Evolutionary conservation across 2,329 filamentous ascomycete species (phyloP).

Genomic region (Ceratocystiopsis brevicomis): DNA sequence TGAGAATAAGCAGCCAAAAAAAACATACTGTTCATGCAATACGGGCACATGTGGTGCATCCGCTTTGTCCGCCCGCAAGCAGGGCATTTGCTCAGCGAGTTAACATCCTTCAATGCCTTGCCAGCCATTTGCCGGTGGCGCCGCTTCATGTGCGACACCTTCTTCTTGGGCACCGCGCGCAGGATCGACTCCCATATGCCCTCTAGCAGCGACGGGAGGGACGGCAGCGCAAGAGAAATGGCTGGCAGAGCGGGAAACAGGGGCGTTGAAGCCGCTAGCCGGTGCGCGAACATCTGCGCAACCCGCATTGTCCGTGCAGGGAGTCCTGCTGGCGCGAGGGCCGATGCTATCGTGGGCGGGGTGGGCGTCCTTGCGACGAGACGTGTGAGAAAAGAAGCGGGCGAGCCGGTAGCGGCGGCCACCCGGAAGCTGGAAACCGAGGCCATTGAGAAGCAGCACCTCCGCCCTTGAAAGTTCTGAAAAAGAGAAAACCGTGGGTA

Average conservation of each 20-base stretch:
- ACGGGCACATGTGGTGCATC: constrained; percentile 71
- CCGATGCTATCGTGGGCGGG: too few species aligned
- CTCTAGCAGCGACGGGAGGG: constrained; percentile 40
- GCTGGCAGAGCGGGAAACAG: constrained; percentile 29
- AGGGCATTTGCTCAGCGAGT: constrained; percentile 69
- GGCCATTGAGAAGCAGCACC: too few species aligned
- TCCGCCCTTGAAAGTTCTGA: too few species aligned
- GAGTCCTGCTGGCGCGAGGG: too few species aligned
- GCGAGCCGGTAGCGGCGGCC: too few species aligned
- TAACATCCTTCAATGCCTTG: constrained; percentile 85
- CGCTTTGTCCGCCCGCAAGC: constrained; percentile 77
- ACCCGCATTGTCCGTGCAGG: too few species aligned
- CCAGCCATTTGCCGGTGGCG: constrained; percentile 85
- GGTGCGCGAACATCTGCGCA: constrained; percentile 21
- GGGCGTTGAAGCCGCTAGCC: constrained; percentile 16
- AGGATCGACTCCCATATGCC: constrained; percentile 88
- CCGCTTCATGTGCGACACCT: constrained; percentile 93
- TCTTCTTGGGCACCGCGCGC: constrained; percentile 92
- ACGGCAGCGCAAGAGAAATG: constrained; percentile 38
- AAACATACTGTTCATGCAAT: constrained; percentile 30
- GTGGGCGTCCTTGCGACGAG: background rate
- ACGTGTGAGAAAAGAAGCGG: background rate
- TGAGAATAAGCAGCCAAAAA: background rate
- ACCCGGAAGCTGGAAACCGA: too few species aligned
- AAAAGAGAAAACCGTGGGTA: too few species aligned